Conservation (phyloP, 2,329 filamentous ascomycete genomes). For the Dothistroma septosporum region DNA sequence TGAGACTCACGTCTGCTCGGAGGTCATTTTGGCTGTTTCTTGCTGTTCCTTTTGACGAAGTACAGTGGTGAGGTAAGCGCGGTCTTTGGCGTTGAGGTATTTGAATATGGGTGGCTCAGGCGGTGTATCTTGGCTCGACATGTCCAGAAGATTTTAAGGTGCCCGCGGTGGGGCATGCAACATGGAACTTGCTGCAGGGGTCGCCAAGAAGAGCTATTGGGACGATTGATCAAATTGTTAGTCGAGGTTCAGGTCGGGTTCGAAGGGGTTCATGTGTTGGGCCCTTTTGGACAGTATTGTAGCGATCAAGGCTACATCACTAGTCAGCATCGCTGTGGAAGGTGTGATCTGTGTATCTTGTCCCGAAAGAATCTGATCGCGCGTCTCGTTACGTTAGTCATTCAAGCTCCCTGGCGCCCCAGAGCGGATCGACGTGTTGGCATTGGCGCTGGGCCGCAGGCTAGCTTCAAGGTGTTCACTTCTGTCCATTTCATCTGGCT, state of each 20-base stretch:
- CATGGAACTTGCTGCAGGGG: background rate
- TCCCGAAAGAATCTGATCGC: background rate
- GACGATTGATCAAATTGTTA: no score
- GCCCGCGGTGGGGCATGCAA: background rate
- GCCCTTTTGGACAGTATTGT: no score
- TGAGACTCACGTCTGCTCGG: slow-evolving; percentile 78
- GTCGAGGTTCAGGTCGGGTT: no score
- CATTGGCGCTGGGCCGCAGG: background rate
- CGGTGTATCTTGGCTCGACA: slow-evolving; percentile 1
- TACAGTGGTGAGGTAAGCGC: slow-evolving; percentile 40
- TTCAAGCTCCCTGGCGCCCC: background rate
- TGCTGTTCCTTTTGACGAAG: slow-evolving; percentile 28
- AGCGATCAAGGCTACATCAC: no score
- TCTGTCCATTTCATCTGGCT: background rate
- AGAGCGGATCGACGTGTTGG: slow-evolving; percentile 4
- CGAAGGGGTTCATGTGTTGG: no score
- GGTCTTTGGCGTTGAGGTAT: slow-evolving; percentile 47
- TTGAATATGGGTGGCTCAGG: slow-evolving; percentile 44
- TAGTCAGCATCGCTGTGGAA: background rate
- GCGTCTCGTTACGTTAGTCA: no score
- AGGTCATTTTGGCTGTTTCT: slow-evolving; percentile 49
- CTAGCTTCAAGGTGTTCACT: background rate
- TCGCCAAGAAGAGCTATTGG: background rate
- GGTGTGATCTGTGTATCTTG: background rate
- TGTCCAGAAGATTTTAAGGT: background rate